phyloP scores from a whole-genome alignment of 2,329 filamentous ascomycete species.

The Verticillium zaregamsianum region DNA sequence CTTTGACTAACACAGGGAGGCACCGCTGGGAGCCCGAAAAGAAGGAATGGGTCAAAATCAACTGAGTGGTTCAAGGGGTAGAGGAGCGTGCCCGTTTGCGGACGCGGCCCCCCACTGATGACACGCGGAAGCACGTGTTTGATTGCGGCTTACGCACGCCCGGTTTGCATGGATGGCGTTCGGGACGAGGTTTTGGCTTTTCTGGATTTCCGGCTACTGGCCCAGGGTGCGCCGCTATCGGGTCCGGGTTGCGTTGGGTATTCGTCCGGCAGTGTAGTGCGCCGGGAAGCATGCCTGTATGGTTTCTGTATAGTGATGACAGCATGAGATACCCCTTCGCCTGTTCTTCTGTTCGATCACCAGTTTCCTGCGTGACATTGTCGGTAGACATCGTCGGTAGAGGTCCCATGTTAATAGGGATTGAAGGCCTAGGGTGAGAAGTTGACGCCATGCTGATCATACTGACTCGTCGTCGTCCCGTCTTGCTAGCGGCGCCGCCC shows the following conservation, averaged over 20 bases:
- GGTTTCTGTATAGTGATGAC: background rate
- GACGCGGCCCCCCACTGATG: background rate
- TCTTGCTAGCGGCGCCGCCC: background rate
- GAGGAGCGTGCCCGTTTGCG: background rate
- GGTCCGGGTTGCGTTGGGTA: background rate
- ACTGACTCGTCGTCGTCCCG: background rate
- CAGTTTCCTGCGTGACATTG: background rate
- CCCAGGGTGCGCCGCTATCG: background rate
- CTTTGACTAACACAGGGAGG: slow-evolving; percentile 30
- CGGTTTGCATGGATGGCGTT: background rate
- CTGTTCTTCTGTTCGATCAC: background rate
- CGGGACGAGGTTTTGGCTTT: background rate
- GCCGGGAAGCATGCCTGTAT: background rate
- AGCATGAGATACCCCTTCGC: background rate
- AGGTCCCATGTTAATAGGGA: background rate
- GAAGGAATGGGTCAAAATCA: slow-evolving; percentile 54
- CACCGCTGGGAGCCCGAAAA: slow-evolving; percentile 55
- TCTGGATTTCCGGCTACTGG: background rate
- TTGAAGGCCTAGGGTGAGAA: background rate
- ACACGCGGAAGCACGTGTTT: background rate
- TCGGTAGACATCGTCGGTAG: background rate
- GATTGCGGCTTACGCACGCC: background rate
- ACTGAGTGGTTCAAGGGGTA: background rate
- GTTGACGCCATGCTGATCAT: background rate
- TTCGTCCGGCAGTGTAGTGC: no score